These are phyloP conservation scores for Candolleomyces aberdarensis DNA, from an alignment of 768 basidiomycete genomes.

Conservation along the genomic window DNA sequence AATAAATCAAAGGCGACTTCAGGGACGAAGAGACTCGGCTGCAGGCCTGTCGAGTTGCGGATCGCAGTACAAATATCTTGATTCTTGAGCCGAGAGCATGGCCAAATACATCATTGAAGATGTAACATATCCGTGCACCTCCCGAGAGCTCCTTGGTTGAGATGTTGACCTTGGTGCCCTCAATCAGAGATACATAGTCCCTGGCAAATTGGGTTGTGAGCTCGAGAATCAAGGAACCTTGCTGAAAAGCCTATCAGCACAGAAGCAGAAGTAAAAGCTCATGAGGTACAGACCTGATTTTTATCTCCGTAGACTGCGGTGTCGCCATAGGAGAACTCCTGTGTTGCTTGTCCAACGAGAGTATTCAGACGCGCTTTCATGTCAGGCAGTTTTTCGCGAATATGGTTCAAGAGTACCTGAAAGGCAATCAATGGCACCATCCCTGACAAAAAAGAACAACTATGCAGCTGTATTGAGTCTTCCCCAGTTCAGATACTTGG, in stretches of 20 bases:
- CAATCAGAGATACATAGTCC: slow-evolving; percentile 95
- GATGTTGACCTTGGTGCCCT: slow-evolving; percentile 93
- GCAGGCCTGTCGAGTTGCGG: slow-evolving; percentile 94
- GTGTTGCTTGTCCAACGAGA: slow-evolving; percentile 97
- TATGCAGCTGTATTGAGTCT: slow-evolving; percentile 75
- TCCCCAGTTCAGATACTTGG: slow-evolving; percentile 89
- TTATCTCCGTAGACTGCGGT: slow-evolving; percentile 88
- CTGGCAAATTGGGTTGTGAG: slow-evolving; percentile 99
- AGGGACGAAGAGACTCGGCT: slow-evolving; percentile 95
- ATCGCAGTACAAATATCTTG: slow-evolving; percentile 98
- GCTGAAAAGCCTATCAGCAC: slow-evolving; percentile 36
- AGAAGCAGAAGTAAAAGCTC: background rate
- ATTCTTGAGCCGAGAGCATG: slow-evolving; percentile 82
- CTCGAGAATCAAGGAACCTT: slow-evolving; percentile 86
- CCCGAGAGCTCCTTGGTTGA: slow-evolving; percentile 98
- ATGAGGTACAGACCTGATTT: slow-evolving; percentile 66
- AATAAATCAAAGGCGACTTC: slow-evolving; percentile 96
- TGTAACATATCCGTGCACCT: slow-evolving; percentile 97
- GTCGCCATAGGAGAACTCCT: slow-evolving; percentile 96
- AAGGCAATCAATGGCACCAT: background rate
- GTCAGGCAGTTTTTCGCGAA: slow-evolving; percentile 97
- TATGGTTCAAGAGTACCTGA: slow-evolving; percentile 93
- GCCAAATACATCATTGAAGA: slow-evolving; percentile 98
- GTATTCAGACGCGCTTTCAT: slow-evolving; percentile 99
- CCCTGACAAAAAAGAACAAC: too few relatives aligned